Conservation (phyloP, 2,329 filamentous ascomycete species). For the Epichloe sylvatica region DNA sequence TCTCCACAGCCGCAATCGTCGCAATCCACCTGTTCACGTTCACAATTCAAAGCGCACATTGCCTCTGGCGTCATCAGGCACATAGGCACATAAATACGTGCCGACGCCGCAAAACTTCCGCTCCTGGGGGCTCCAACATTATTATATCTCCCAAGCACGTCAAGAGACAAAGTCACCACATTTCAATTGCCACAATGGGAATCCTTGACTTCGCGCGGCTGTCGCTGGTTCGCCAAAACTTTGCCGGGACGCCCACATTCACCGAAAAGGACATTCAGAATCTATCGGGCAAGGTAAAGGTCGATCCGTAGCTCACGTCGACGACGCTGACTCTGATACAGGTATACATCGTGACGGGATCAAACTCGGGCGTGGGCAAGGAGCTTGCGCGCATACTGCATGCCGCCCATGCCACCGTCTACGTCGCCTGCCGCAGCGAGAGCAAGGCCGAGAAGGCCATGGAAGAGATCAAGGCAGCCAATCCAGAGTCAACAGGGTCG, state of each 20-base stretch:
- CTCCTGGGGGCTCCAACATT: too few species aligned
- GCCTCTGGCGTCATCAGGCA: too few species aligned
- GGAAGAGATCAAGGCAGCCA: conserved; percentile 22
- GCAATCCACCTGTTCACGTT: too few species aligned
- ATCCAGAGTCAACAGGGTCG: conserved; percentile 23
- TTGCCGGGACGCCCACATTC: conserved; percentile 11
- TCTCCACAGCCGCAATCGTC: too few species aligned
- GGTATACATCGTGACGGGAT: conserved; percentile 37
- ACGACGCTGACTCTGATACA: conserved; percentile 4
- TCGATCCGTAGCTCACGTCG: neutral
- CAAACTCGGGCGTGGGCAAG: conserved; percentile 32
- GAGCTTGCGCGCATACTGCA: conserved; percentile 42
- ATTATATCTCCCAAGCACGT: too few species aligned
- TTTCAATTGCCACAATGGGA: neutral
- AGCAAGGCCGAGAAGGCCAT: conserved; percentile 33
- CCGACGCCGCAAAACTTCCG: too few species aligned
- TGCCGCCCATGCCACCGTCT: conserved; percentile 38
- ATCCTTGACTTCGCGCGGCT: neutral
- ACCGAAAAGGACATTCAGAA: conserved; percentile 50
- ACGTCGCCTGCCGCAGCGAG: conserved; percentile 35
- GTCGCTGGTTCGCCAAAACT: neutral
- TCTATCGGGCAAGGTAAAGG: conserved; percentile 29
- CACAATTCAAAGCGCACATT: too few species aligned
- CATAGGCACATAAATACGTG: too few species aligned
- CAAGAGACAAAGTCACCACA: too few species aligned